Evolutionary conservation across 2,329 filamentous ascomycete species (phyloP), one percentile per base, ranked within the genome.

Genomic region (Alternaria brassicae): DNA sequence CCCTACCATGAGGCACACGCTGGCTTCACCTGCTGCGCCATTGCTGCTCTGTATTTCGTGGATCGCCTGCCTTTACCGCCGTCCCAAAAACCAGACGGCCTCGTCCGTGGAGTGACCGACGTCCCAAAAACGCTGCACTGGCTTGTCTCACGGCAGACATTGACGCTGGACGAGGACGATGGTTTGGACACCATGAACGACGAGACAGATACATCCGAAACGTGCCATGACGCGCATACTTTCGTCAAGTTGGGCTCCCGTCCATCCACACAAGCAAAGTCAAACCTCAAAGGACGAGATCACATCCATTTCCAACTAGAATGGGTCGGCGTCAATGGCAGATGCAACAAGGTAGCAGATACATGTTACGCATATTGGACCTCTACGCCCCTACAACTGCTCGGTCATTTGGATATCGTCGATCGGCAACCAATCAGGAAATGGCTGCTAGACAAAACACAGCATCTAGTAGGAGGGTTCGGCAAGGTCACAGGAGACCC

Each of bases 321-420:
- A 9, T 85, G 84, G 71, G 85, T 92, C 1, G 95, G 93, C 9
- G 93, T 96, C 79, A 97, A 96, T 71, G 95, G 95, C 25, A 88
- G 95, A 49, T 88, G 87, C 74, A 97, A 97, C 81, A 99, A 99
- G 78, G 85, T 89, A 47, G 91, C 91, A 9, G 95, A 99, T 78
- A 98, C 95, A 0, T 99, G 95, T 79, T 99, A 99, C 77, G 90
- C 88, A 21, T 99, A 94, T 83, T 99, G 95, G 95, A 92, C 91
- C 0, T 84, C 85, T 4, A 92, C 87, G 2, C 87, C 92, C 50
- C 75, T 78, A 9, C 63, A 69, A 47, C 60, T 74, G 3, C 68
- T 78, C 13, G 70, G 67, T 13, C 68, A 84, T 56, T 77, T 83
- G 12, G 75, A 83, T 1, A 79, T 93, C n/a, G 78, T 92, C 27